Percentiles rank a stretch among this genome's conserved stretches.
phyloP scores from a whole-genome alignment of 257 asterid species.

The Paulownia fortunei region DNA sequence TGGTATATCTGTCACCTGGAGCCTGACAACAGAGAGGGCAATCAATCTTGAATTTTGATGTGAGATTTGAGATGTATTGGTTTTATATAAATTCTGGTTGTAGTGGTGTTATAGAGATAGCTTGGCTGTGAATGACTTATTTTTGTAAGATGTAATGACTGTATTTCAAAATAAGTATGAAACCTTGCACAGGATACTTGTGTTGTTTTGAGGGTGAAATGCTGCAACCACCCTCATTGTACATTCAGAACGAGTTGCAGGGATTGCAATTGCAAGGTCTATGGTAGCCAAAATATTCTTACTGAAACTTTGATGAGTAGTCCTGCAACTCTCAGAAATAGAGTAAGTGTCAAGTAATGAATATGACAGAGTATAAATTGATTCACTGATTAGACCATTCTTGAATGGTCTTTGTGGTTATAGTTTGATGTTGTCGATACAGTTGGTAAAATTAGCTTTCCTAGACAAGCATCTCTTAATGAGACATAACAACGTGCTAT shows the following conservation, averaged over 20 bases:
- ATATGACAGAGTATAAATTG: no score
- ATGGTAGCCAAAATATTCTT: background rate
- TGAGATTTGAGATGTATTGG: background rate
- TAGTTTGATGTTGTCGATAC: no score
- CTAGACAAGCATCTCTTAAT: no score
- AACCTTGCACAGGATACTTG: no score
- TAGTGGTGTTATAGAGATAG: background rate
- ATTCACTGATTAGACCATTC: no score
- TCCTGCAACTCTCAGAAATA: no score
- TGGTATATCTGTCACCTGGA: background rate
- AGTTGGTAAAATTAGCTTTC: no score
- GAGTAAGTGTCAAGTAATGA: no score
- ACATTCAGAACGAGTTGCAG: background rate
- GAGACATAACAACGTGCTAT: no score
- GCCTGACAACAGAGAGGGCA: background rate
- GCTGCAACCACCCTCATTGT: no score
- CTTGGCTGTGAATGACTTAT: background rate
- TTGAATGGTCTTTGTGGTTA: no score
- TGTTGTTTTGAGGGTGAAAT: no score
- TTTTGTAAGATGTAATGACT: background rate
- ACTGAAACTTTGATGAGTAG: background rate
- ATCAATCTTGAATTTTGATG: background rate
- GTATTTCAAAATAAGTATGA: background rate
- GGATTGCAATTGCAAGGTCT: background rate
- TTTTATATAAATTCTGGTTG: background rate